Conservation (phyloP, 805 yeast genomes). For the Saturnispora sekii region DNA sequence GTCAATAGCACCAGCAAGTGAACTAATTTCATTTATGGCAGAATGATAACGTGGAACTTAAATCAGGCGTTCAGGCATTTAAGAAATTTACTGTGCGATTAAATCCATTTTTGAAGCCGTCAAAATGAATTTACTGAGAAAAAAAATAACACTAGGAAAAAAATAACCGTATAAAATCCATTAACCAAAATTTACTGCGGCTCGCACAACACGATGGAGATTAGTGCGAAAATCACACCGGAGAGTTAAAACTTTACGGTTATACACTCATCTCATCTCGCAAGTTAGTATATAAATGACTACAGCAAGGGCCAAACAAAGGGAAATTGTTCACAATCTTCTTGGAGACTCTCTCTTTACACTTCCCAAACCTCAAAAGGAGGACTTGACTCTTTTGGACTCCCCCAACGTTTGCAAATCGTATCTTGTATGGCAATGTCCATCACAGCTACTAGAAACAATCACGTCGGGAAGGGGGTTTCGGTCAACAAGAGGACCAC, state of each 20-base stretch:
- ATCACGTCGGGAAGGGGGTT: too few species aligned
- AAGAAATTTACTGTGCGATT: too few species aligned
- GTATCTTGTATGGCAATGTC: constrained; percentile 78
- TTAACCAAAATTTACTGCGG: too few species aligned
- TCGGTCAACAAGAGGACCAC: constrained; percentile 56
- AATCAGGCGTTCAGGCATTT: too few species aligned
- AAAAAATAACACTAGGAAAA: too few species aligned
- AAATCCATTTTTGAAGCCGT: too few species aligned
- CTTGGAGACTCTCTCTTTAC: constrained; percentile 2
- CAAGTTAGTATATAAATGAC: background rate
- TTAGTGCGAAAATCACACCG: too few species aligned
- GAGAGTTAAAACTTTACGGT: background rate
- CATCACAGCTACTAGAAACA: constrained; percentile 61
- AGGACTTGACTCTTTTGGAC: constrained; percentile 28
- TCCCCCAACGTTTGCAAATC: constrained; percentile 66
- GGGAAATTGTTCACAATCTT: constrained; percentile 6
- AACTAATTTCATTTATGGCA: background rate
- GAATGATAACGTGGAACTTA: background rate
- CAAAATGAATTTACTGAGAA: too few species aligned
- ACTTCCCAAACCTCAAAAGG: constrained; percentile 2
- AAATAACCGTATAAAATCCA: too few species aligned
- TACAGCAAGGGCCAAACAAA: constrained; percentile 1
- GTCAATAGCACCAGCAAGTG: constrained; percentile 3
- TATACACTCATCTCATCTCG: background rate
- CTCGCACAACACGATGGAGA: too few species aligned